Evolutionary conservation across 306 rosid species (phyloP).

Genomic region (Citrullus colocynthis): DNA sequence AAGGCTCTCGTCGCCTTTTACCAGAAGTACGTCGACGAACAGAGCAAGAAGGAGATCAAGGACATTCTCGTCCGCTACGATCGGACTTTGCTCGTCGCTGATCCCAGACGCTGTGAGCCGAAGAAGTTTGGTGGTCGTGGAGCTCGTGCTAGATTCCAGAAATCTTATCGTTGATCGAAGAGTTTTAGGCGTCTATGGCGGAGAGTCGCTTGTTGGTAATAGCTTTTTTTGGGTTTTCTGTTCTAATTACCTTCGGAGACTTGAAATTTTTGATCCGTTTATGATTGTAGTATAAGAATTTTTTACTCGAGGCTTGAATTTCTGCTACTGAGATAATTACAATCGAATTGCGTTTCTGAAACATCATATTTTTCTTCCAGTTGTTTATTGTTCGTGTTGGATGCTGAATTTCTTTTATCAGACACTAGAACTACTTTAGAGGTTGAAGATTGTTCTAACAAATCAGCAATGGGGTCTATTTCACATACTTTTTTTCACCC

Average conservation of each 20-base stretch:
- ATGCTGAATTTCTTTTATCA: background rate
- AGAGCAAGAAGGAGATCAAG: slow-evolving; percentile 27
- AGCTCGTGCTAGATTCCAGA: slow-evolving; percentile 57
- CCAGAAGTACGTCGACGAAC: slow-evolving; percentile 18
- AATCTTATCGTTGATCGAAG: slow-evolving; percentile 41
- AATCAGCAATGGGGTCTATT: no score
- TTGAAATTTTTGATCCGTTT: slow-evolving; percentile 22
- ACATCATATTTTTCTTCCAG: background rate
- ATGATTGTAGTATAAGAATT: background rate
- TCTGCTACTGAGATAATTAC: background rate
- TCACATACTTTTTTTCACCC: no score
- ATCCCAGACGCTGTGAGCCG: slow-evolving; percentile 61
- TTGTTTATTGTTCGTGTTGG: background rate
- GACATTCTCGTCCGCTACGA: slow-evolving; percentile 47
- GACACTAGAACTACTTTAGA: no score
- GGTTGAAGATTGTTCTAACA: no score
- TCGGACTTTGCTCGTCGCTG: slow-evolving; percentile 46
- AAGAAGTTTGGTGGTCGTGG: slow-evolving; percentile 72
- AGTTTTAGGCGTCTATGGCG: background rate
- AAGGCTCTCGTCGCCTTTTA: slow-evolving; percentile 16
- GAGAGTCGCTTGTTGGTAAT: slow-evolving; percentile 5
- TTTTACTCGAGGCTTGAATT: background rate
- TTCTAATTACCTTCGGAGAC: background rate
- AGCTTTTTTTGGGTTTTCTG: background rate
- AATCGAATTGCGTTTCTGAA: background rate